These are phyloP conservation scores for Actinomortierella wolfii DNA, from an alignment of 371 early-diverging fungal genomes.

Conservation along the genomic window DNA sequence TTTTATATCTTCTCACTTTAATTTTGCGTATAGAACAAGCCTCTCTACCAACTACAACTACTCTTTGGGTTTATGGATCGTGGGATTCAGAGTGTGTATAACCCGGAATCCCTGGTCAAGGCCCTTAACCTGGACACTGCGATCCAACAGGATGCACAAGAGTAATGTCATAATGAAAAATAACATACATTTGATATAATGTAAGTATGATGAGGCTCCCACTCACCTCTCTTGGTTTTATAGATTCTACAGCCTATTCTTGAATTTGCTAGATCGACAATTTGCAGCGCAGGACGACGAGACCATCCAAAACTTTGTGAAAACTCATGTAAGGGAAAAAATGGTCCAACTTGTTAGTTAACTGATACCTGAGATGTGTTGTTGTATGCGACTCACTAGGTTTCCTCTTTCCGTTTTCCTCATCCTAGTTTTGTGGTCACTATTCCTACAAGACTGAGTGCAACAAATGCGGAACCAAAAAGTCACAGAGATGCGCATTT, in stretches of 20 bases:
- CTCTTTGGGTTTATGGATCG: slow-evolving; percentile 40
- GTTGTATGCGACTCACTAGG: background rate
- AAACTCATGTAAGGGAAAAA: slow-evolving; percentile 12
- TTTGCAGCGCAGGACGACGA: slow-evolving; percentile 18
- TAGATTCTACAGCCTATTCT: slow-evolving; percentile 46
- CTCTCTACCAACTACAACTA: slow-evolving; percentile 46
- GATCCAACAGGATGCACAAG: slow-evolving; percentile 58
- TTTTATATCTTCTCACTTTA: background rate
- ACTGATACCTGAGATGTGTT: too few species aligned
- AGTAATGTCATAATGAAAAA: slow-evolving; percentile 26
- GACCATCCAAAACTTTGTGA: slow-evolving; percentile 18
- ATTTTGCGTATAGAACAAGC: slow-evolving; percentile 21
- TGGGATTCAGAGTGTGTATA: slow-evolving; percentile 31
- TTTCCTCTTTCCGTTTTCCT: background rate
- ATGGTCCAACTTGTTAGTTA: background rate
- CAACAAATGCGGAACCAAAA: slow-evolving; percentile 31
- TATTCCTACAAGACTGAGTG: slow-evolving; percentile 45
- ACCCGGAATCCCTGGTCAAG: slow-evolving; percentile 45
- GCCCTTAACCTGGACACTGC: slow-evolving; percentile 43
- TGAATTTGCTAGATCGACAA: slow-evolving; percentile 39
- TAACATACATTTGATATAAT: background rate
- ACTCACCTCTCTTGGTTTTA: background rate
- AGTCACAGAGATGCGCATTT: slow-evolving; percentile 24
- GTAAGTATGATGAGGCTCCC: background rate
- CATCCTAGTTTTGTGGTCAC: slow-evolving; percentile 36